Evolutionary conservation across 768 basidiomycete genomes (phyloP).

Genomic region (Sporobolomyces pararoseus): DNA sequence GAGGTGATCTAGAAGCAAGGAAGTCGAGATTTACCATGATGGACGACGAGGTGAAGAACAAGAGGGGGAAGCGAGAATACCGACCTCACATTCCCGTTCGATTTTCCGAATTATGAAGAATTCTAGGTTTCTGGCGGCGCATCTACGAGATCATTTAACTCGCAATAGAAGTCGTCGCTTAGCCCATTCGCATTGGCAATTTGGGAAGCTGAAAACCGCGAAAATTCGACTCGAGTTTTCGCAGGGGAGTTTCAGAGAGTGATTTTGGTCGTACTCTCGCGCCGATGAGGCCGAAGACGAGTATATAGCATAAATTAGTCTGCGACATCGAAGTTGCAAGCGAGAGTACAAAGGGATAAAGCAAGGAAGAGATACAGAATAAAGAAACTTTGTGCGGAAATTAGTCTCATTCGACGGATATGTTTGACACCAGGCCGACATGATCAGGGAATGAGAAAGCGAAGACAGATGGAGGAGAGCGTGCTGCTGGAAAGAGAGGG

Average conservation of each 20-base stretch:
- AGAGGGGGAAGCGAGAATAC: neutral
- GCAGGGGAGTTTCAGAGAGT: no score
- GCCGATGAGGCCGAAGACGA: no score
- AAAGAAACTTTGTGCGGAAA: neutral
- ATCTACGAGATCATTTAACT: no score
- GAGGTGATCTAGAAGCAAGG: no score
- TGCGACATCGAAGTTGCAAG: neutral
- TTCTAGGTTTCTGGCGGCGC: no score
- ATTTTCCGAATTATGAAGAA: no score
- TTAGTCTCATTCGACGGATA: neutral
- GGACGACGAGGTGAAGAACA: constrained; percentile 20
- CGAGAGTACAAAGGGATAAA: neutral
- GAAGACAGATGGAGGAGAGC: neutral
- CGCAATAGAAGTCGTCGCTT: no score
- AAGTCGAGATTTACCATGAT: constrained; percentile 1
- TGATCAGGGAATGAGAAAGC: neutral
- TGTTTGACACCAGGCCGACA: neutral
- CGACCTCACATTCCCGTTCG: no score
- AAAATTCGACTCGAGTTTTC: no score
- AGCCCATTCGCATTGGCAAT: no score
- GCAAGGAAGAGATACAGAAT: neutral
- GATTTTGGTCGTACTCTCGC: no score
- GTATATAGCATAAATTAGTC: constrained; percentile 5
- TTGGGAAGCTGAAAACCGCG: no score
- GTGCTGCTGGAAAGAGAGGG: neutral